Percentiles rank a stretch among this genome's conserved stretches.
Conservation (phyloP, 208 protist species). For the Lotmaria passim region DNA sequence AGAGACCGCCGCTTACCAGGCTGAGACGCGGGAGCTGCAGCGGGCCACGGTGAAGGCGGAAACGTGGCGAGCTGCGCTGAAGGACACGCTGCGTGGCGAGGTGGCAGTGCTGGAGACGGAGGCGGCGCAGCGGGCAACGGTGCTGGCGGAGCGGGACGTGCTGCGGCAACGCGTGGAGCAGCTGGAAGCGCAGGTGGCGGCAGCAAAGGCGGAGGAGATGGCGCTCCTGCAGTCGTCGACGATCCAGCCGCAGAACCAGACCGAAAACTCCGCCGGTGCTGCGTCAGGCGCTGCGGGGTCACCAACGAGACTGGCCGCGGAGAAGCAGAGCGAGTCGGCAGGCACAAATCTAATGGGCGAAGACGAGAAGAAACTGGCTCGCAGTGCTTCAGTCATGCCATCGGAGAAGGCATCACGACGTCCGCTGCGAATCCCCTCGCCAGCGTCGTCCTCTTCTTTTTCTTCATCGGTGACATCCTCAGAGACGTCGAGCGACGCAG, state of each 20-base stretch:
- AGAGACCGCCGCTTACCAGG: constrained; percentile 21
- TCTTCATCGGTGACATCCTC: neutral
- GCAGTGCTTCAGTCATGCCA: too few relatives aligned
- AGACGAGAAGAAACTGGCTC: too few relatives aligned
- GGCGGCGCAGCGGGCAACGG: constrained; percentile 3
- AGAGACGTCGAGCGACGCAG: constrained; percentile 1
- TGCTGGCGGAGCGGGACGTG: constrained; percentile 24
- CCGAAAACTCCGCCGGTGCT: neutral
- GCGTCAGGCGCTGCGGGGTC: too few relatives aligned
- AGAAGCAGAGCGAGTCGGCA: too few relatives aligned
- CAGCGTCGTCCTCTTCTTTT: neutral
- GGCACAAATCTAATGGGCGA: too few relatives aligned
- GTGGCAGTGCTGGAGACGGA: constrained; percentile 27
- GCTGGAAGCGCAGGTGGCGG: constrained; percentile 27
- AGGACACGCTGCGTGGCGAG: constrained; percentile 21
- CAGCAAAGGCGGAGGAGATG: constrained; percentile 21
- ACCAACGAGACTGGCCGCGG: too few relatives aligned
- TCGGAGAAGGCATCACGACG: neutral
- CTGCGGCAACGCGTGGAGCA: constrained; percentile 24
- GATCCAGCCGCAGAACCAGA: neutral
- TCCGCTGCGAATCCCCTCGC: neutral
- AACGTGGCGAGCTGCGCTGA: constrained; percentile 18
- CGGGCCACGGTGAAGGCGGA: constrained; percentile 14
- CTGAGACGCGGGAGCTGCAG: constrained; percentile 16
- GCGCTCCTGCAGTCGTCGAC: constrained; percentile 6